These are phyloP conservation scores for Blastobotrys parvus DNA, from an alignment of 805 yeast species.

Conservation along the genomic window DNA sequence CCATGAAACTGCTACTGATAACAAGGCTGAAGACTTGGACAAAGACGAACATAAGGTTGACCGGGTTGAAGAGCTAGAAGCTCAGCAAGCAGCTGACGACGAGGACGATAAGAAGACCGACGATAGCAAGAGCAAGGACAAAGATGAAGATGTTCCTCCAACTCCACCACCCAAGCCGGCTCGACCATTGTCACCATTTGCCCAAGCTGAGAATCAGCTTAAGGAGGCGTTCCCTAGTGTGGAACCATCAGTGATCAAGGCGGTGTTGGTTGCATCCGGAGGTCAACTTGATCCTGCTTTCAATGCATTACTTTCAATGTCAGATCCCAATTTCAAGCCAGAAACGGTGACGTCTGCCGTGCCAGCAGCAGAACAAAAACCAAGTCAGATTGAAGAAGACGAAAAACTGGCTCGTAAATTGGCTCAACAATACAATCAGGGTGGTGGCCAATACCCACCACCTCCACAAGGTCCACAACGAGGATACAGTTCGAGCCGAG, in stretches of 20 bases:
- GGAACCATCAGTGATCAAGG: slow-evolving; percentile 63
- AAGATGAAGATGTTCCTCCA: slow-evolving; percentile 6
- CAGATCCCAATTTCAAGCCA: slow-evolving; percentile 39
- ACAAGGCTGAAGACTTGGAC: neutral
- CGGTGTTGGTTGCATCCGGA: slow-evolving; percentile 76
- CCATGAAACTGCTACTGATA: neutral
- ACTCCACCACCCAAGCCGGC: slow-evolving; percentile 39
- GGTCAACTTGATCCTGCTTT: slow-evolving; percentile 81
- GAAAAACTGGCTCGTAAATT: slow-evolving; percentile 75
- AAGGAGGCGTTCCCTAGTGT: slow-evolving; percentile 79
- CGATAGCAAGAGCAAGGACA: slow-evolving; percentile 4
- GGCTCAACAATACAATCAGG: slow-evolving; percentile 34
- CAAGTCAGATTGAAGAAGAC: slow-evolving; percentile 55
- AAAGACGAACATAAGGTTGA: slow-evolving; percentile 1
- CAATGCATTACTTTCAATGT: slow-evolving; percentile 71
- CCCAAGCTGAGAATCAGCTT: slow-evolving; percentile 49
- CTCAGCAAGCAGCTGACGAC: slow-evolving; percentile 3
- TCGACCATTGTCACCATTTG: slow-evolving; percentile 56
- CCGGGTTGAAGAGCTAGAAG: slow-evolving; percentile 1
- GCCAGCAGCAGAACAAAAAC: slow-evolving; percentile 22
- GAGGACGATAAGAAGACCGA: slow-evolving; percentile 7
- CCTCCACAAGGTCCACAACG: neutral
- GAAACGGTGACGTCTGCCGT: slow-evolving; percentile 18
- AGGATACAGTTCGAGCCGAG: slow-evolving; percentile 8
- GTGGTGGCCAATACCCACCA: slow-evolving; percentile 5